Percentiles rank a stretch among this genome's conserved stretches.
Conservation (phyloP, 306 rosid species). For the Trifolium pratense region DNA sequence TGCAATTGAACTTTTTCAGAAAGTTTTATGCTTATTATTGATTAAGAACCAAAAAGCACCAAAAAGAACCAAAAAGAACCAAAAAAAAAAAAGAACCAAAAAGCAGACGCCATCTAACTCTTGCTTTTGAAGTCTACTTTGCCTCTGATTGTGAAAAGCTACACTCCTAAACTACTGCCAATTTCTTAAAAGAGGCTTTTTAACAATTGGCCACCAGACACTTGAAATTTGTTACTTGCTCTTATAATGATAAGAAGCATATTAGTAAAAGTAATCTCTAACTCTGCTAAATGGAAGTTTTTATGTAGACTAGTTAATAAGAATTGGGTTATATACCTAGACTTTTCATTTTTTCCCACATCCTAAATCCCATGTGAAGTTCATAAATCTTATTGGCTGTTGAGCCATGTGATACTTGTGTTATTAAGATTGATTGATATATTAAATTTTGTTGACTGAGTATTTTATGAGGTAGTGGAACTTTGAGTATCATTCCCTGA, state of each 20-base stretch:
- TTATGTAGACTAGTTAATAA: constrained; percentile 8
- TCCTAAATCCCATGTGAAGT: constrained; percentile 1
- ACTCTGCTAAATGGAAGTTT: constrained; percentile 21
- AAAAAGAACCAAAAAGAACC: too few species aligned
- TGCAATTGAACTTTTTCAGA: not conserved
- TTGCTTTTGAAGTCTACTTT: not conserved
- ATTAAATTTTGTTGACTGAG: not conserved
- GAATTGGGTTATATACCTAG: constrained; percentile 16
- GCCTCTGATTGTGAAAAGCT: not conserved
- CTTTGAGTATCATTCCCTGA: not conserved
- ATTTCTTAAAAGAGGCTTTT: constrained; percentile 6
- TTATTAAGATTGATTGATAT: constrained; percentile 23
- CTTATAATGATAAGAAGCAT: not conserved
- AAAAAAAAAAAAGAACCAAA: too few species aligned
- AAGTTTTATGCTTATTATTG: not conserved
- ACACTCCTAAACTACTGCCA: not conserved
- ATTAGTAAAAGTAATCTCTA: not conserved
- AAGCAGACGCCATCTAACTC: constrained; percentile 18
- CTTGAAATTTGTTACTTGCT: not conserved
- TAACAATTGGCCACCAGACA: not conserved
- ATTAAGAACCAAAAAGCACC: not conserved
- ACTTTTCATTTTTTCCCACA: not conserved
- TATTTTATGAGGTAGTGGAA: constrained; percentile 11
- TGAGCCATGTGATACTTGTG: not conserved
- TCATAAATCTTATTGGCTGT: not conserved